phyloP scores from a whole-genome alignment of 768 basidiomycete genomes.

The Auriscalpium orientale region DNA sequence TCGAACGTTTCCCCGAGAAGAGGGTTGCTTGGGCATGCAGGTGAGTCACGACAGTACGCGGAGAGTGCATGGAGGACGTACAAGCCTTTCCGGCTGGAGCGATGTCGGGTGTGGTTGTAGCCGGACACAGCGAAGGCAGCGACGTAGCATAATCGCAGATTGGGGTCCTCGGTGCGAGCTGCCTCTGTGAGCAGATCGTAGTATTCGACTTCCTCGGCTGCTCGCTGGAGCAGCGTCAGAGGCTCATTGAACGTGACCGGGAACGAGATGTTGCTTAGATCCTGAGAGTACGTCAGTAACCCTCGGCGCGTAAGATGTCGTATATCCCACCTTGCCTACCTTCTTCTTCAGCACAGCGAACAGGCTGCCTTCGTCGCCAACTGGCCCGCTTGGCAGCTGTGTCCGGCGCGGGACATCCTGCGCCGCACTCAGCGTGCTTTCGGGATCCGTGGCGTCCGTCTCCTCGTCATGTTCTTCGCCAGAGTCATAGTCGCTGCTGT shows the following conservation, averaged over 20 bases:
- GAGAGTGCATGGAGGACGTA: conserved; percentile 31
- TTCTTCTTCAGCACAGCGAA: conserved; percentile 83
- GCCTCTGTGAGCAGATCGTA: conserved; percentile 62
- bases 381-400: conserved; percentile 49
- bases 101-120: conserved; percentile 74
- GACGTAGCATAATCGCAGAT: conserved; percentile 65
- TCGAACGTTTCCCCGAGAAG: conserved; percentile 88
- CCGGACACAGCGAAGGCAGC: conserved; percentile 82
- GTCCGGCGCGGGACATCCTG: conserved; percentile 39
- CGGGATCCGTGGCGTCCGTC: background rate
- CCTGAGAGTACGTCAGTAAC: conserved; percentile 34
- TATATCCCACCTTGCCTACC: conserved; percentile 62
- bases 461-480: conserved; percentile 37
- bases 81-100: conserved; percentile 85
- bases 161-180: conserved; percentile 44
- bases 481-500: conserved; percentile 46
- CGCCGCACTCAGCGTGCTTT: background rate
- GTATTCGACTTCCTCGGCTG: conserved; percentile 83
- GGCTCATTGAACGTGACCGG: conserved; percentile 93
- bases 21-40: conserved; percentile 51
- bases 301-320: background rate
- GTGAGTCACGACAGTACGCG: background rate
- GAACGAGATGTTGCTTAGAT: conserved; percentile 72
- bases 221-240: conserved; percentile 70
- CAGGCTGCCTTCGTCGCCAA: conserved; percentile 74